Base-by-base conservation (phyloP, 163 green algal species). In the Chloroidium sp. region DNA sequence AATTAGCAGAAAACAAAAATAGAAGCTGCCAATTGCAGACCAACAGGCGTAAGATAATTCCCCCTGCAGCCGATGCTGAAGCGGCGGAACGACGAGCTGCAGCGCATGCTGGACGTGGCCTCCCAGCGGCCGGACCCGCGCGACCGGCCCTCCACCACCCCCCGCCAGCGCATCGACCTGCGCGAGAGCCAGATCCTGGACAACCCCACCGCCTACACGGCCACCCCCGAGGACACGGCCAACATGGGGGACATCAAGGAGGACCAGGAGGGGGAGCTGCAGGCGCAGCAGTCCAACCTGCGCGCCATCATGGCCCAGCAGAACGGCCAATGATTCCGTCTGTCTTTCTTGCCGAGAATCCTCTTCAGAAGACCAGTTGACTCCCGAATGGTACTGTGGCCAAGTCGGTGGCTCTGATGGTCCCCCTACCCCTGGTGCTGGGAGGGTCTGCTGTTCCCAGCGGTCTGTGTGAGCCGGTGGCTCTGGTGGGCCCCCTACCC, bases 91-190 rank as follows among this genome's bases (percentile, higher is more conserved):
- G 59, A 83, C 62, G 57, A 83, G 82, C 79, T 86, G 82, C 36
- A 78, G 76, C 67, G 75, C 12, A 82, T 86, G 75, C 72, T 86
- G 57, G 79, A 86, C 61, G 62, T 76, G 61, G 76, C 82, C 6
- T 76, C 68, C 61, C 60, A 67, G 76, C 69, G 79, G 13, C 14
- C 76, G 4, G 76, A n/a, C 61, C 79, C 79, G 10, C 61, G 59
- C 14, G 58, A 36, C 1, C 61, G 69, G 4, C 67, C 10, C 6
- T 36, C 79, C 8, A 62, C 2, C 2, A 64, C 14, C 3, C 68
- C 69, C 2, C 78, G 74, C n/a, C 59, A 80, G 76, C 69, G 82
- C 61, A 80, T 86, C 10, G 79, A 86, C 79, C 79, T 86, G 61
- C 75, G 82, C 4, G 82, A 86, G 75, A n/a, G 12, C 8, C 12